A percentile compares a stretch with the other conserved stretches of the same genome.
Conservation (phyloP, 495 filamentous ascomycete species). For the Talaromyces wortmannii region DNA sequence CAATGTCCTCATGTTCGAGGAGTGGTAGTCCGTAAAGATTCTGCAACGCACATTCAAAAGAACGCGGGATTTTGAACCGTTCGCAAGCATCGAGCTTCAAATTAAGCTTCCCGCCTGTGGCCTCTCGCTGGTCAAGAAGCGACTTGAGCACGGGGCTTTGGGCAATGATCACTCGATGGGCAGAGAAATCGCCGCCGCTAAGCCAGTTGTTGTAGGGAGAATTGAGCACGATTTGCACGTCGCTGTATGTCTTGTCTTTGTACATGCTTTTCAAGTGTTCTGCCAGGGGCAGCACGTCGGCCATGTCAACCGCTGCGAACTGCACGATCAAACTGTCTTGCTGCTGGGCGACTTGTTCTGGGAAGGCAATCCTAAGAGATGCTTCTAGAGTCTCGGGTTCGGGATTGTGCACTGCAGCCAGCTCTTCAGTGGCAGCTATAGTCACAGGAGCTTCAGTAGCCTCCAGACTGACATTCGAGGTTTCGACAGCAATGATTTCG, state of each 20-base stretch:
- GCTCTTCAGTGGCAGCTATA: too few species aligned
- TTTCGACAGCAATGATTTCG: too few species aligned
- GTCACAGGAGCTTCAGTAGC: too few species aligned
- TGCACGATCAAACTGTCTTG: too few species aligned
- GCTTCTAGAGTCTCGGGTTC: too few species aligned
- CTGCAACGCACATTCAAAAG: slow-evolving; percentile 20
- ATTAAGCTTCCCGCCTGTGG: background rate
- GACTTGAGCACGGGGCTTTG: background rate
- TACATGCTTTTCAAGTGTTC: background rate
- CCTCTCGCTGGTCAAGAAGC: background rate
- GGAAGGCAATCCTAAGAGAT: too few species aligned
- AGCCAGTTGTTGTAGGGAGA: slow-evolving; percentile 6
- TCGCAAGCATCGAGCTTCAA: slow-evolving; percentile 11
- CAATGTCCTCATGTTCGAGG: slow-evolving; percentile 5
- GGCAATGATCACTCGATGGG: slow-evolving; percentile 14
- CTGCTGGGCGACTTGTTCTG: too few species aligned
- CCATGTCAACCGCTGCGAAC: background rate
- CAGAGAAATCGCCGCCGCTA: slow-evolving; percentile 6
- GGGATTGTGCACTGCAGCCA: too few species aligned
- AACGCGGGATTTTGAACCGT: slow-evolving; percentile 12
- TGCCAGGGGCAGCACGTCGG: background rate
- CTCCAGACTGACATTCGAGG: too few species aligned
- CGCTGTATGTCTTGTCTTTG: background rate
- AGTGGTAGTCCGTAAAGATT: slow-evolving; percentile 18
- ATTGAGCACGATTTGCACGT: slow-evolving; percentile 12